These are phyloP conservation scores for Cenococcum geophilum DNA, from an alignment of 495 filamentous ascomycete species.

Conservation along the genomic window DNA sequence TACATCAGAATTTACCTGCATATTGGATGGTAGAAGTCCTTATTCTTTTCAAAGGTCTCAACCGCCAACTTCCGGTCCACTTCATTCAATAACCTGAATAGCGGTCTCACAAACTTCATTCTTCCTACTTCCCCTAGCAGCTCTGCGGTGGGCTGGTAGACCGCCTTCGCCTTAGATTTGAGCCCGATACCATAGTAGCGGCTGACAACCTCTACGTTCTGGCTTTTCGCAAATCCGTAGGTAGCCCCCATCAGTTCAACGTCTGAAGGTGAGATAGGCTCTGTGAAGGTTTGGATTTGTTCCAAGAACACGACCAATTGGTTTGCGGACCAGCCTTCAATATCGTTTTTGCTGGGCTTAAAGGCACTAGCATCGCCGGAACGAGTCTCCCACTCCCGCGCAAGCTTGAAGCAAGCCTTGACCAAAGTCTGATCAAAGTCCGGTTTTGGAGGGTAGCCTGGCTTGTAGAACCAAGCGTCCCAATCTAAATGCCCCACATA, in stretches of 20 bases:
- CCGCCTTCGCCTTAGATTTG: conserved; percentile 57
- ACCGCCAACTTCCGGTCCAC: conserved; percentile 67
- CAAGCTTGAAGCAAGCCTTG: conserved; percentile 75
- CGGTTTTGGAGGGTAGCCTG: conserved; percentile 84
- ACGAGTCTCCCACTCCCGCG: conserved; percentile 65
- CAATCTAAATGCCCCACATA: conserved; percentile 57
- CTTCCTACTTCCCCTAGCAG: conserved; percentile 76
- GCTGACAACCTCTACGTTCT: conserved; percentile 78
- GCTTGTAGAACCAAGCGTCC: conserved; percentile 78
- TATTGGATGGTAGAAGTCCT: conserved; percentile 92
- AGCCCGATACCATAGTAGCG: conserved; percentile 75
- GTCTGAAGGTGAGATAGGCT: conserved; percentile 54
- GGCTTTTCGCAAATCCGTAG: conserved; percentile 61
- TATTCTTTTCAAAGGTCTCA: conserved; percentile 78
- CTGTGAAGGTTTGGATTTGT: conserved; percentile 56
- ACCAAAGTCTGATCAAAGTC: conserved; percentile 83
- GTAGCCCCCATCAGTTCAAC: conserved; percentile 61
- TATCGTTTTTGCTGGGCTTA: conserved; percentile 60
- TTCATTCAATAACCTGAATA: conserved; percentile 66
- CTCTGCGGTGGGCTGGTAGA: conserved; percentile 63
- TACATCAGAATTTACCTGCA: conserved; percentile 47
- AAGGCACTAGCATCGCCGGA: conserved; percentile 44
- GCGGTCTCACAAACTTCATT: conserved; percentile 92
- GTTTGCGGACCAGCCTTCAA: conserved; percentile 67
- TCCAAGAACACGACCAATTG: conserved; percentile 90